These are phyloP conservation scores for Rhynchospora pubera DNA, from an alignment of 176 grass and related monocot genomes.

Conservation along the genomic window DNA sequence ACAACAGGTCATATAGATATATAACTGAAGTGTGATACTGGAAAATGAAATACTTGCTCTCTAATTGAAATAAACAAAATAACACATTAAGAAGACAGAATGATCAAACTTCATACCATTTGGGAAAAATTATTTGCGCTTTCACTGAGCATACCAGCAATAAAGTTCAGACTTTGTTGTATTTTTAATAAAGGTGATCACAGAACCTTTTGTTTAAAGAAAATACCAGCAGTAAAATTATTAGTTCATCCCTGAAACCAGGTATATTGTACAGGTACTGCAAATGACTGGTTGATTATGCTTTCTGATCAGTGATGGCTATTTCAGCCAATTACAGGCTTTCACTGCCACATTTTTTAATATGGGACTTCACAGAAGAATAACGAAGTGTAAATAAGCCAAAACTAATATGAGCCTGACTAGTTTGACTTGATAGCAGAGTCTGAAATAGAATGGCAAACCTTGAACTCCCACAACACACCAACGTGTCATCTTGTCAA, in stretches of 20 bases:
- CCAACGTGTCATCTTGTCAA: conserved; percentile 81
- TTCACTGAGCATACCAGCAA: not conserved
- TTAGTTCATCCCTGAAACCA: no score
- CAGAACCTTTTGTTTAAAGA: no score
- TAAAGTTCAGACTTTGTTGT: not conserved
- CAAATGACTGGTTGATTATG: no score
- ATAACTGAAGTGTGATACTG: not conserved
- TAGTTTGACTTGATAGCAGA: not conserved
- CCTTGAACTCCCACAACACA: conserved; percentile 78
- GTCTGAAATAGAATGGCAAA: not conserved
- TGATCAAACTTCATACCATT: not conserved
- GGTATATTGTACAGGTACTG: no score
- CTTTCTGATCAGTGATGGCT: no score
- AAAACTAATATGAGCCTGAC: not conserved
- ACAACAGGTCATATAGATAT: not conserved
- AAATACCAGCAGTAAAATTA: no score
- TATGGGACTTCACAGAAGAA: not conserved
- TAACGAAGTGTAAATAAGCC: not conserved
- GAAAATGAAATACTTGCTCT: not conserved
- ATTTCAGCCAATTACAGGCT: no score
- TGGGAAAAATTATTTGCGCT: not conserved
- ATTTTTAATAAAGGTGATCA: no score
- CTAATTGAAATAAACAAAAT: not conserved
- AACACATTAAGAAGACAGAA: not conserved
- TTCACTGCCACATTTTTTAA: not conserved